These are phyloP conservation scores for Tulasnella sp. DNA, from an alignment of 768 basidiomycete species.

Conservation along the genomic window DNA sequence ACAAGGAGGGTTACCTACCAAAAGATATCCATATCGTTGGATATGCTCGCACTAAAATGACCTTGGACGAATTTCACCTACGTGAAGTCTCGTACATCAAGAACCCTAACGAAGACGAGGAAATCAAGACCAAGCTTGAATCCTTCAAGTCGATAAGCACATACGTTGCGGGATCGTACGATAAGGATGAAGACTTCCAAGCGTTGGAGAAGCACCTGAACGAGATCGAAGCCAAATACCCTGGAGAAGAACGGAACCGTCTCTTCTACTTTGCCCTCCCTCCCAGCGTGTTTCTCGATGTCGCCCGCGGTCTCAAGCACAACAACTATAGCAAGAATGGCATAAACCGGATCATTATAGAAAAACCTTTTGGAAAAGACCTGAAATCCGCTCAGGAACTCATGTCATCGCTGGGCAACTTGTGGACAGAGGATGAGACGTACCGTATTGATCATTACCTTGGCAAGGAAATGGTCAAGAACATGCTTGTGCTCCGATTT, in stretches of 20 bases:
- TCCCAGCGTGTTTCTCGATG: constrained; percentile 89
- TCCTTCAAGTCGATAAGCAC: constrained; percentile 71
- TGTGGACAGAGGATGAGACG: constrained; percentile 94
- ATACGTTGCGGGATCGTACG: constrained; percentile 83
- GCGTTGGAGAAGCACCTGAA: constrained; percentile 63
- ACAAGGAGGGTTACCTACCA: constrained; percentile 66
- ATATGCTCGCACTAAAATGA: constrained; percentile 95
- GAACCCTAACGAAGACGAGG: constrained; percentile 47
- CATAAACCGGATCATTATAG: constrained; percentile 85
- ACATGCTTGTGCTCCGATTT: constrained; percentile 87
- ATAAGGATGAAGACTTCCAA: constrained; percentile 67
- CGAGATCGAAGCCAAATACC: constrained; percentile 61
- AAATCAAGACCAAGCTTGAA: constrained; percentile 49
- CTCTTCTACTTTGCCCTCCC: constrained; percentile 96
- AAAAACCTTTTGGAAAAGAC: constrained; percentile 98
- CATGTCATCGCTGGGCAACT: constrained; percentile 61
- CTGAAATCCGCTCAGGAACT: constrained; percentile 71
- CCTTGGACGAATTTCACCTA: constrained; percentile 67
- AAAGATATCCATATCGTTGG: constrained; percentile 81
- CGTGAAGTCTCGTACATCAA: constrained; percentile 81
- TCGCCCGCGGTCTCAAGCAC: constrained; percentile 69
- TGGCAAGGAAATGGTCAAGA: constrained; percentile 99
- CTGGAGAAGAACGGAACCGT: constrained; percentile 52
- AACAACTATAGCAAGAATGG: constrained; percentile 65
- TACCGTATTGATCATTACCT: constrained; percentile 99